These are phyloP conservation scores for Leucocoprinus leucothites DNA, from an alignment of 768 basidiomycete genomes.

Conservation along the genomic window DNA sequence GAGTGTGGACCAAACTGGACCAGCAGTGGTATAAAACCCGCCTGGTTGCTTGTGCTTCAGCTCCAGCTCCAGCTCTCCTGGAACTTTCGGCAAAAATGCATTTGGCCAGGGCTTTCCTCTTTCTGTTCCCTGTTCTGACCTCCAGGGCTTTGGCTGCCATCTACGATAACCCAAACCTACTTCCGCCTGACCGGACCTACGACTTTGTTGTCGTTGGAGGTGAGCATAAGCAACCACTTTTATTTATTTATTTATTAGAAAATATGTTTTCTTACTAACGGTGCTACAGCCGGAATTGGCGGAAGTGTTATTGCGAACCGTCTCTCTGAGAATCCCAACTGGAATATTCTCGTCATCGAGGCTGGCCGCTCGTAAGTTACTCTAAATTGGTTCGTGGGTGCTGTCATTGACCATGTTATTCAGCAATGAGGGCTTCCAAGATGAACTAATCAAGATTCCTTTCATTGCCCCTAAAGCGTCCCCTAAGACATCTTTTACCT, in stretches of 20 bases:
- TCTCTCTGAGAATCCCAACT: slow-evolving; percentile 19
- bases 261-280: not conserved
- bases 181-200: not conserved
- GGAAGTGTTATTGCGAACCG: slow-evolving; percentile 24
- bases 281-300: slow-evolving; percentile 19
- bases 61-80: not conserved
- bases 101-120: not conserved
- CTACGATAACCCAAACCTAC: slow-evolving; percentile 8
- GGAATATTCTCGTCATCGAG: slow-evolving; percentile 24
- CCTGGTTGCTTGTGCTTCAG: not conserved
- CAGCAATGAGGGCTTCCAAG: slow-evolving; percentile 3
- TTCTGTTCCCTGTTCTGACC: slow-evolving; percentile 8
- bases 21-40: not conserved
- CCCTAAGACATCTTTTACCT: slow-evolving; percentile 20
- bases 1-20: not conserved
- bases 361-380: slow-evolving; percentile 21
- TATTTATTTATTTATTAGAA: not conserved
- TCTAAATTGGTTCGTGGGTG: not conserved
- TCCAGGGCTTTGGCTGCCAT: slow-evolving; percentile 9
- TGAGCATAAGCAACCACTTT: too few relatives aligned
- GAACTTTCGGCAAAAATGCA: not conserved
- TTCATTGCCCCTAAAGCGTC: not conserved
- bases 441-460: not conserved
- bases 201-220: slow-evolving; percentile 14
- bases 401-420: too few relatives aligned